phyloP scores from a whole-genome alignment of 345 rosid genomes.

The Citrus cavaleriei region DNA sequence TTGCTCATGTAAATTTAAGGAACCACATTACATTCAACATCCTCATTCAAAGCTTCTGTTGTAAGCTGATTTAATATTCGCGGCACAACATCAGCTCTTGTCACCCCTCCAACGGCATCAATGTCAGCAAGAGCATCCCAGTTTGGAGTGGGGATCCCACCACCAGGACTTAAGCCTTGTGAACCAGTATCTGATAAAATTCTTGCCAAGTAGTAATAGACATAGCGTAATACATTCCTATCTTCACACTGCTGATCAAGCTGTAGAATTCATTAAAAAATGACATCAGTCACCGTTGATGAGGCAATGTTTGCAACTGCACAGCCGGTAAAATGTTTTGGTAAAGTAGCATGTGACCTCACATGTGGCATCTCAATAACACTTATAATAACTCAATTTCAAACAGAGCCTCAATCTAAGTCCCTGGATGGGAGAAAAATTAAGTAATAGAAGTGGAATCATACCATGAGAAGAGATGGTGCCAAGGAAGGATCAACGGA shows the following conservation, averaged over 20 bases:
- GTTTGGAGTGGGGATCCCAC: constrained; percentile 99
- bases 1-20: too few relatives aligned
- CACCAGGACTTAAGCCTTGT: constrained; percentile 86
- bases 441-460: constrained; percentile 7
- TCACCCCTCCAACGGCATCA: constrained; percentile 96
- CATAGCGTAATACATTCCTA: constrained; percentile 85
- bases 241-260: constrained; percentile 97
- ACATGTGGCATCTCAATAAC: neutral
- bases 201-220: constrained; percentile 98
- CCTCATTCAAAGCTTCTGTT: constrained; percentile 69
- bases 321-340: too few relatives aligned
- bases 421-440: neutral
- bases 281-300: constrained; percentile 1
- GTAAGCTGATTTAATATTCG: constrained; percentile 79
- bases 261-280: constrained; percentile 44
- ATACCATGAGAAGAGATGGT: constrained; percentile 98
- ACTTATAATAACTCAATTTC: neutral
- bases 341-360: neutral
- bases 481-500: constrained; percentile 99
- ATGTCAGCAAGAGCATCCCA: constrained; percentile 99
- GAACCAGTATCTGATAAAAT: constrained; percentile 84
- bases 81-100: constrained; percentile 98
- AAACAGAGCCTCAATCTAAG: neutral
- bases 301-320: too few relatives aligned
- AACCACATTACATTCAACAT: constrained; percentile 64